Evolutionary conservation across 805 yeast genomes (phyloP), one percentile per base, ranked within the genome.

Genomic region (Cephaloascus fragrans): DNA sequence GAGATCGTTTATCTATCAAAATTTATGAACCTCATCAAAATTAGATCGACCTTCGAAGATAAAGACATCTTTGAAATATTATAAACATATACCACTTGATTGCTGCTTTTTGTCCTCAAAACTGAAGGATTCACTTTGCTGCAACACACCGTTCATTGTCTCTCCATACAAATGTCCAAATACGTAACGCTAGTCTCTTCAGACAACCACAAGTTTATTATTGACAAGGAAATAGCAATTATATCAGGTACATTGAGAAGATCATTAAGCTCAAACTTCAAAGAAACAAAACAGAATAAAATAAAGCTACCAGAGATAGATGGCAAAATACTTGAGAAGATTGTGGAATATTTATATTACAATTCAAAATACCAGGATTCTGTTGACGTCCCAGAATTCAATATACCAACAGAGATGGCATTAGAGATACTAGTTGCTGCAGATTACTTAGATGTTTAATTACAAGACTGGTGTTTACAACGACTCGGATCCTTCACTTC

Each of bases 381-480:
- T 0, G 71, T 65, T 26, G 80, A 75, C 37, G 75, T 83, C 4
- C 95, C 96, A 0, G 93, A 84, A 40, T 93, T 93, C 58, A 83
- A 83, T 29, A 77, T 93, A 2, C 96, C 97, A 1, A 89, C 97
- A 0, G 97, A 87, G 47, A 73, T 90, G 76, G 96, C 97, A 0
- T 64, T 90, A 44, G 97, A 93, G 54, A 62, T 90, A 47, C 60
- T 93, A 35, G 90, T 93, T 29, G 96, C 95, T 19, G 96, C 97
- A 2, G 98, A 93, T 55, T 90, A 76, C 55, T 61, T 87, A 49
- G 90, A 85, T 48, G 80, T 78, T 33, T 75, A 43, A 43, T 10
- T 39, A 43, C 2, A 17, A 2, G 10, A 8, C n/a, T 17, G 15
- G 15, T 17, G 15, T 8, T 15, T 12, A 32, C 16, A 10, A 15